Evolutionary conservation across 768 basidiomycete genomes (phyloP).

Genomic region (Lactarius indigo): DNA sequence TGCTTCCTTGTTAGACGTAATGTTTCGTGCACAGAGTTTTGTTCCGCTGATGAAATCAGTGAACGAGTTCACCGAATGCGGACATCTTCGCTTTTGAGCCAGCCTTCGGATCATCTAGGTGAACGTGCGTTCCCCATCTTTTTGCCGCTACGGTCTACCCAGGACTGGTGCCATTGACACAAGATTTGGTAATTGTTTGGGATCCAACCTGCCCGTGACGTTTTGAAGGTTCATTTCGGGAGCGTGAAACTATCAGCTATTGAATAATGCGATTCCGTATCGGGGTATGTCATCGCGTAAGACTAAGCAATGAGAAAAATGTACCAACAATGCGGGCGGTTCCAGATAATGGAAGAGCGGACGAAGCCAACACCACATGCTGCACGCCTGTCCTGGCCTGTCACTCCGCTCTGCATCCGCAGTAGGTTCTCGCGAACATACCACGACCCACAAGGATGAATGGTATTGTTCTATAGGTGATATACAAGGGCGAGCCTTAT

Average conservation of each 20-base stretch:
- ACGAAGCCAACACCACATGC: background rate
- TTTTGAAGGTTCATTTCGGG: background rate
- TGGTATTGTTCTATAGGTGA: background rate
- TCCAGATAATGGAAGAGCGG: background rate
- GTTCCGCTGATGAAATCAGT: conserved; percentile 66
- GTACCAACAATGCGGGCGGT: background rate
- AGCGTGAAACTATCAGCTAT: background rate
- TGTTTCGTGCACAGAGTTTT: conserved; percentile 40
- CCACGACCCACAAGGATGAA: background rate
- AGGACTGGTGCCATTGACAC: background rate
- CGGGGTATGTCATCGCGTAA: background rate
- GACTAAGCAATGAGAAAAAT: conserved; percentile 1
- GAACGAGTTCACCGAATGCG: conserved; percentile 48
- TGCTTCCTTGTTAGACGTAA: background rate
- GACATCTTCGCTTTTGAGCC: conserved; percentile 64
- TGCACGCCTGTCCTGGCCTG: background rate
- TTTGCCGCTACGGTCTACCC: background rate
- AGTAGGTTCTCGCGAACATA: background rate
- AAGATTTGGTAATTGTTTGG: conserved; percentile 45
- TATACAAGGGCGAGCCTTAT: background rate
- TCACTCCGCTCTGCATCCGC: background rate
- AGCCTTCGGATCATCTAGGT: conserved; percentile 45
- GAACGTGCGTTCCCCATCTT: conserved; percentile 40
- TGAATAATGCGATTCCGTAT: background rate
- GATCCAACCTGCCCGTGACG: conserved; percentile 35